Evolutionary conservation across 805 yeast species (phyloP).

Genomic region (Cyberlindnera galapagoensis): DNA sequence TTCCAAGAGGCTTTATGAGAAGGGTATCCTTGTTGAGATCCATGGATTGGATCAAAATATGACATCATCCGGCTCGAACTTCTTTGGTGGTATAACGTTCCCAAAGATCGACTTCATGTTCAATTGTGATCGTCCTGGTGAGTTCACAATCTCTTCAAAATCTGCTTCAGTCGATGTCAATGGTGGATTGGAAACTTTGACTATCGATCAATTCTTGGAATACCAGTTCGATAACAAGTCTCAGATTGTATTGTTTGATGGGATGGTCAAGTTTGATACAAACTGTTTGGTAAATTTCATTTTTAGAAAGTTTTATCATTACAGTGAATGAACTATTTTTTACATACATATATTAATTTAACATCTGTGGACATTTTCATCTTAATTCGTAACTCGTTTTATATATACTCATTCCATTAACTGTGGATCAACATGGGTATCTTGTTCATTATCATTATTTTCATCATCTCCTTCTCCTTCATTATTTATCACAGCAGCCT

Average conservation of each 20-base stretch:
- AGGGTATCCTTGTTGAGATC: conserved; percentile 55
- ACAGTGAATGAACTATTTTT: conserved; percentile 6
- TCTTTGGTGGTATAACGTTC: conserved; percentile 39
- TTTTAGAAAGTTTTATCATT: conserved; percentile 68
- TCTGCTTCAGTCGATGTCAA: conserved; percentile 64
- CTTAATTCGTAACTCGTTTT: too few relatives aligned
- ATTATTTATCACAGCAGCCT: conserved; percentile 18
- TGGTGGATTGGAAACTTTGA: conserved; percentile 44
- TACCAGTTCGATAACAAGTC: conserved; percentile 65
- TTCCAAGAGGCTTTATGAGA: conserved; percentile 68
- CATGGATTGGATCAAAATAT: conserved; percentile 42
- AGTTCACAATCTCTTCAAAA: conserved; percentile 68
- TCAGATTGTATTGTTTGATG: conserved; percentile 53
- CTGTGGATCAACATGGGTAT: conserved; percentile 15
- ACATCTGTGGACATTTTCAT: not conserved
- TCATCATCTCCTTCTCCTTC: conserved; percentile 10
- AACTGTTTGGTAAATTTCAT: conserved; percentile 61
- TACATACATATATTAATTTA: not conserved
- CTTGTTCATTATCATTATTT: conserved; percentile 6
- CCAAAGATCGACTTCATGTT: conserved; percentile 71
- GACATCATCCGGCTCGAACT: conserved; percentile 30
- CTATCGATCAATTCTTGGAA: conserved; percentile 65
- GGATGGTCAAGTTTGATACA: conserved; percentile 63
- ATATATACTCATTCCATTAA: conserved; percentile 4
- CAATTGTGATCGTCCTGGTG: conserved; percentile 67